These are phyloP conservation scores for Podospora bellae-mahoneyi DNA, from an alignment of 495 filamentous ascomycete genomes.

Conservation along the genomic window DNA sequence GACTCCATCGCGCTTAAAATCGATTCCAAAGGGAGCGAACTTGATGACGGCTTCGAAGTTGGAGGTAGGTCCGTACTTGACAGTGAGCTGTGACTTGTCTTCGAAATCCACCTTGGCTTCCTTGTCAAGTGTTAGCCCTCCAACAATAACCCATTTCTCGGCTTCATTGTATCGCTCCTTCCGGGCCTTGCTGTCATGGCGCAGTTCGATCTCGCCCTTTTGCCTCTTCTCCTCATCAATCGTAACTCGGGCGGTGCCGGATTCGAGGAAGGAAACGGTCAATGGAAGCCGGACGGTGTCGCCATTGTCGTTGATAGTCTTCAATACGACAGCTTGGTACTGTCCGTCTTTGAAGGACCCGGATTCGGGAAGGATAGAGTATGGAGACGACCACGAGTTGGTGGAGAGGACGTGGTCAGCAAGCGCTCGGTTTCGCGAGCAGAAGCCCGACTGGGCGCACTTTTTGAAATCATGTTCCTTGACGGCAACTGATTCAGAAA, in stretches of 20 bases:
- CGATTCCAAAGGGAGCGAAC: conserved; percentile 75
- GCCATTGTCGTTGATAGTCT: conserved; percentile 59
- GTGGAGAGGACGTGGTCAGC: conserved; percentile 69
- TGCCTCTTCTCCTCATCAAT: conserved; percentile 87
- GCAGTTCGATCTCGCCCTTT: conserved; percentile 82
- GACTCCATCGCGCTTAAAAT: conserved; percentile 77
- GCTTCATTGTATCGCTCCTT: conserved; percentile 95
- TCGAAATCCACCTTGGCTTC: conserved; percentile 56
- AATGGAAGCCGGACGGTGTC: conserved; percentile 74
- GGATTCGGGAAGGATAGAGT: conserved; percentile 67
- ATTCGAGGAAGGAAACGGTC: conserved; percentile 81
- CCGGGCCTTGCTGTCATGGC: conserved; percentile 75
- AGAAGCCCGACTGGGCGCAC: conserved; percentile 92
- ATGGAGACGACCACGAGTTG: conserved; percentile 75
- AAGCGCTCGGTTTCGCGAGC: conserved; percentile 85
- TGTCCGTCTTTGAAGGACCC: conserved; percentile 75
- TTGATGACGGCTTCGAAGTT: conserved; percentile 77
- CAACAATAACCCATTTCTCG: conserved; percentile 81
- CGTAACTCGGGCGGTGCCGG: conserved; percentile 78
- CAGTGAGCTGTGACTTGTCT: conserved; percentile 64
- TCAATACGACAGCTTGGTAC: conserved; percentile 73
- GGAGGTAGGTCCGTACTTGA: conserved; percentile 74
- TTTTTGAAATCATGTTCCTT: conserved; percentile 97
- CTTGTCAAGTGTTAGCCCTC: conserved; percentile 66
- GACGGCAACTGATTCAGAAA: conserved; percentile 62